Base-by-base conservation (phyloP, 108 stramenopile genomes). In the Nitzschia putrida region DNA sequence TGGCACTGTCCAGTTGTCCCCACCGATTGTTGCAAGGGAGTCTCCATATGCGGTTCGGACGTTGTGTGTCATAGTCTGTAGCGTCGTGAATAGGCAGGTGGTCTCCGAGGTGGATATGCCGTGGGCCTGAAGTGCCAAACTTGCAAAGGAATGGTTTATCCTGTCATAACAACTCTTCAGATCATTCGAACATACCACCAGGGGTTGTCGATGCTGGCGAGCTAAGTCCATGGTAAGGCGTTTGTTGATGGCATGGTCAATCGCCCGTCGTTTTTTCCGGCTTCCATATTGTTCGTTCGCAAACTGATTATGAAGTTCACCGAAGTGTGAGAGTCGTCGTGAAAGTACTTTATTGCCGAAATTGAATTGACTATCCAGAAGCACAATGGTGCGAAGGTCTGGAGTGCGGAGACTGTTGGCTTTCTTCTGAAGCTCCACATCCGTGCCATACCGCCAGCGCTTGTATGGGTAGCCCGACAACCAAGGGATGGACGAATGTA, bases 351-450 rank as follows among this genome's bases (percentile, higher is more conserved):
- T 44, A 13, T 44, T 14, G 14, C 53, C 53, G 18, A n/a, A 21
- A 44, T 53, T 53, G 53, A 53, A 53, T n/a, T 20, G 13, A n/a
- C 18, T 21, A 53, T 53, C 53, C 13, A 53, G 18, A 14, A 53
- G 53, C 18, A 53, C 53, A 53, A 53, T 53, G 8, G 20, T 53
- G 8, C 53, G 53, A 18, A 53, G 53, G 10, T 53, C 20, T 11
- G 13, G 11, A 53, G 20, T 21, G 11, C 18, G 11, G n/a, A 9
- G 53, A 20, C 18, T 20, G 20, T 8, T 53, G 8, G 13, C 18
- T n/a, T 53, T 53, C 18, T 53, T 53, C 53, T 9, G 53, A 20
- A 53, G 10, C 18, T 20, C 20, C 14, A 53, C 18, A 20, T 20
- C 18, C 18, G 18, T 53, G 13, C 18, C 53, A 8, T 53, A 8